Evolutionary conservation across 225 moss, liverwort and hornwort species (phyloP), one percentile per base, ranked within the genome.

Genomic region (Pseudisothecium myosuroides): DNA sequence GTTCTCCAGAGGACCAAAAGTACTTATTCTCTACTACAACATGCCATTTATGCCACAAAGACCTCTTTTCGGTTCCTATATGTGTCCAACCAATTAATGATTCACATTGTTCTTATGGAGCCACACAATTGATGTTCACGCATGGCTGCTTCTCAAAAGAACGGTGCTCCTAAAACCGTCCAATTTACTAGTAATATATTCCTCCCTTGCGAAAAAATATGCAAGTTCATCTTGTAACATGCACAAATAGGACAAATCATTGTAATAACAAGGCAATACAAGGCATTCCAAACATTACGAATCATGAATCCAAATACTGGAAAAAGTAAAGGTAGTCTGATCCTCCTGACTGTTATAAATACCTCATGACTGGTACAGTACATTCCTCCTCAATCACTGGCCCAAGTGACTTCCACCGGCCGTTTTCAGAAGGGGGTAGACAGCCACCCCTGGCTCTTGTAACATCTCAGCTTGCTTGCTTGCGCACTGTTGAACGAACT

Each of bases 401-500:
- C 92, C 87, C 90, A 85, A 90, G 93, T 92, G 93, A 89, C 85
- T 86, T 90, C 84, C 92, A 90, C 92, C 90, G 82, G 93, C 90
- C 90, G 82, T 81, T 85, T 85, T 89, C 89, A 86, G 90, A 82
- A 92, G 85, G 90, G 87, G 52, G 83, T 47, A 75, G 61, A 81
- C 69, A 50, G 85, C 55, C 85, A 73, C 88, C 90, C 88, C 86
- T 83, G 80, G 73, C 87, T 83, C 28, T 41, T 63, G 73, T 83
- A 87, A 72, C 86, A 75, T 91, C 91, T 90, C 90, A 86, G 90
- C 86, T 91, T 90, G 89, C 79, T 79, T 77, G 77, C 91, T 92
- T 93, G 89, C 93, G 88, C 91, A 92, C 85, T 84, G 71, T 58
- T 16, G 87, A 90, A 82, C 82, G 69, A 87, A 93, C 89, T 87